Base-by-base conservation (phyloP, 805 yeast genomes). In the Lipomyces chichibuensis region DNA sequence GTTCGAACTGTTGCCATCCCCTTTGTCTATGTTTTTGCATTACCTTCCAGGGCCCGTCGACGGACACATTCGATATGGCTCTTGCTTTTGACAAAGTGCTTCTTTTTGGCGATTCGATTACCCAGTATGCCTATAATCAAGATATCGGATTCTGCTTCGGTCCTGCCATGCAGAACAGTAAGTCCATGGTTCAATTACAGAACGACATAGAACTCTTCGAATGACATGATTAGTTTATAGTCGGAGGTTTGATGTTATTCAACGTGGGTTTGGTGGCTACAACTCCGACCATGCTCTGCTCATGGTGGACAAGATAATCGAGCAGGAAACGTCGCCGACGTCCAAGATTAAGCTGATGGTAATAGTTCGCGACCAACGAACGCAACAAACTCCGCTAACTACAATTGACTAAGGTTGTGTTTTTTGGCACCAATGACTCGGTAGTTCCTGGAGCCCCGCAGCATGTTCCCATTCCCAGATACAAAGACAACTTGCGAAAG, bases 391-490 rank as follows among this genome's bases (percentile, higher is more conserved):
- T 13, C 20, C 8, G 11, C 51, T 58, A 32, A n/a, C 13, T 35
- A 29, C 32, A 13, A 37, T 60, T 60, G n/a, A 17, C 57, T 27
- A 86, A 86, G 66, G 85, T 87, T 11, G 78, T 92, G 1, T 92
- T 89, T 75, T 86, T 91, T 72, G 97, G 97, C 3, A 84, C 97
- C 14, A 92, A 92, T 74, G 98, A 92, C 76, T 82, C 89, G 0
- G 82, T 84, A 2, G 70, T 78, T 8, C 80, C 75, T 0, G 83
- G 83, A 3, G 62, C 63, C 13, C 73, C 75, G 3, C 86, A 84
- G 70, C 77, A 78, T 27, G 91, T 91, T 11, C 84, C 85, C 0
- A 23, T 88, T 2, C 83, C 77, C 0, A 78, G 82, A 65, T 91
- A 78, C 74, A 65, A 76, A 25, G 77, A 75, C 17, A 92, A 92